Percentiles rank a stretch among this genome's conserved stretches.
Evolutionary conservation across 73 alveolate genomes (phyloP).

Genomic region (Paraurostyla sp.): DNA sequence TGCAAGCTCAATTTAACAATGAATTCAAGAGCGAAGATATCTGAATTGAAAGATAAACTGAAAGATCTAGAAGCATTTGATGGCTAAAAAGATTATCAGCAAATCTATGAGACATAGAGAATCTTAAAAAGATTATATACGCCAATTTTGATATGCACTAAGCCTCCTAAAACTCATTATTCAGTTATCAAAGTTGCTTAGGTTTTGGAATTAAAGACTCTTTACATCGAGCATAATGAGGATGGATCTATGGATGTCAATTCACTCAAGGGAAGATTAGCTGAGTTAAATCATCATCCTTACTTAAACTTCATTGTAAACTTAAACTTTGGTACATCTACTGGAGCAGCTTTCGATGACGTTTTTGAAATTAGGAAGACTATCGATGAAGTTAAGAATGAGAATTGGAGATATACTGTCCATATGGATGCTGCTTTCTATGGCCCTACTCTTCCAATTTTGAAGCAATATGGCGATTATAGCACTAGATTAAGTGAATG

Average conservation of each 20-base stretch:
- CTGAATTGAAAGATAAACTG: not conserved
- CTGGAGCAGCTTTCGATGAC: conserved; percentile 7
- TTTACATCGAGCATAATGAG: not conserved
- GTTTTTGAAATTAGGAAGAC: not conserved
- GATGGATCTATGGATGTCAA: not conserved
- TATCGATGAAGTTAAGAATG: not conserved
- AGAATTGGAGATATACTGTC: not conserved
- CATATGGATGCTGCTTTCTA: not conserved
- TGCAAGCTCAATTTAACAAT: not conserved
- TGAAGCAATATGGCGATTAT: not conserved
- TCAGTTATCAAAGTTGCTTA: not conserved
- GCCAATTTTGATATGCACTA: not conserved
- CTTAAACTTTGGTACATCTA: not conserved
- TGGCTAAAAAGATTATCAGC: not conserved
- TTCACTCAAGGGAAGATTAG: not conserved
- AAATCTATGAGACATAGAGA: not conserved
- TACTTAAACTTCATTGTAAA: not conserved
- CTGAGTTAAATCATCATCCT: not conserved
- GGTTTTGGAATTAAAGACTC: conserved; percentile 9
- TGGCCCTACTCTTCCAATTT: not conserved
- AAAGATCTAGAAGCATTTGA: not conserved
- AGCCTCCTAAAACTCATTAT: not conserved
- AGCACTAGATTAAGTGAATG: not conserved
- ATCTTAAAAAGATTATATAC: not conserved
- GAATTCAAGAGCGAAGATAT: not conserved